These are phyloP conservation scores for Gracilaria domingensis DNA, from an alignment of 23 red algal genomes.

Conservation along the genomic window DNA sequence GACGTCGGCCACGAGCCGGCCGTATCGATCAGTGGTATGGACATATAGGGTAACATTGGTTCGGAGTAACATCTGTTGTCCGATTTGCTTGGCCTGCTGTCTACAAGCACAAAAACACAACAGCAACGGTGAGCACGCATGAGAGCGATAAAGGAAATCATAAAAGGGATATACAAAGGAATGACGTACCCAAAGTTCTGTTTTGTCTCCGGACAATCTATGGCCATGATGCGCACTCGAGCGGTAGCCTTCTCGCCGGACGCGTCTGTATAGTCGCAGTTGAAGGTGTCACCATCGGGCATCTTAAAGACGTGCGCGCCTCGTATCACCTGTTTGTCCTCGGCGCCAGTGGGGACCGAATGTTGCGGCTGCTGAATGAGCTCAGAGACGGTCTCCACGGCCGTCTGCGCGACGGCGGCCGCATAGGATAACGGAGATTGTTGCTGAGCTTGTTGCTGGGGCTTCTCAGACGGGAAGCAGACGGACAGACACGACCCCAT, in stretches of 20 bases:
- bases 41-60: conserved; percentile 55
- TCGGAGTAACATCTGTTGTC: conserved; percentile 38
- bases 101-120: neutral
- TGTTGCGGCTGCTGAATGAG: conserved; percentile 37
- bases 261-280: conserved; percentile 24
- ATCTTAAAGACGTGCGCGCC: conserved; percentile 60
- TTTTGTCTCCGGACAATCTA: conserved; percentile 72
- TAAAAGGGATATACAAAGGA: neutral
- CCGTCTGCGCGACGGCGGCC: conserved; percentile 16
- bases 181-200: conserved; percentile 66
- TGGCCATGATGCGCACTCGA: conserved; percentile 70
- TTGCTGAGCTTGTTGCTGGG: conserved; percentile 3
- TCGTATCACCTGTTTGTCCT: conserved; percentile 19
- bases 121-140: neutral
- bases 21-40: conserved; percentile 64
- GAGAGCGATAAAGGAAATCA: neutral
- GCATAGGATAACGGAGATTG: conserved; percentile 4
- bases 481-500: conserved; percentile 31
- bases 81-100: conserved; percentile 54
- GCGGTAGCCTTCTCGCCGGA: conserved; percentile 44
- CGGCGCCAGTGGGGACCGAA: conserved; percentile 3
- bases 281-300: conserved; percentile 76
- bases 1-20: conserved; percentile 65
- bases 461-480: conserved; percentile 25
- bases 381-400: conserved; percentile 10